Percentiles rank a stretch among this genome's conserved stretches.
phyloP scores from a whole-genome alignment of 225 moss, liverwort and hornwort species.

The Thuidium tamariscinum region DNA sequence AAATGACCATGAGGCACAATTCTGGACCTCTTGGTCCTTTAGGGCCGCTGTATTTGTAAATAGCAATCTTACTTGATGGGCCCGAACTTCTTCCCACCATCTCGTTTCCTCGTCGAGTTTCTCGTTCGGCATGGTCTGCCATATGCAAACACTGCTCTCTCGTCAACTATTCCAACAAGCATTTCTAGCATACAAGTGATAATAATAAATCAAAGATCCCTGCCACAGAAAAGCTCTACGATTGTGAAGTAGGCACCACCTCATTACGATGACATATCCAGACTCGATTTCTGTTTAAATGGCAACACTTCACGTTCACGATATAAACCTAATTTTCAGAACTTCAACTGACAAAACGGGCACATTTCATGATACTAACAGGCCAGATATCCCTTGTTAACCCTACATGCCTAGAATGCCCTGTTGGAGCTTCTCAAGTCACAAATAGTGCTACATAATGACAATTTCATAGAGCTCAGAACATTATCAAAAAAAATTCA shows the following conservation, averaged over 20 bases:
- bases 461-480: neutral
- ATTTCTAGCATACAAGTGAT: neutral
- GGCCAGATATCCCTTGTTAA: neutral
- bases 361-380: neutral
- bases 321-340: neutral
- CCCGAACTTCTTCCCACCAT: slow-evolving; percentile 39
- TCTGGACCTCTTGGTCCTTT: neutral
- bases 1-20: neutral
- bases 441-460: neutral
- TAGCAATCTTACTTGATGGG: slow-evolving; percentile 37
- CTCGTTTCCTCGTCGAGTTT: slow-evolving; percentile 41
- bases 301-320: neutral
- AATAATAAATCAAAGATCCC: neutral
- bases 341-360: neutral
- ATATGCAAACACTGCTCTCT: neutral
- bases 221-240: neutral
- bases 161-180: neutral
- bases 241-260: neutral
- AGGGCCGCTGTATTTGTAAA: neutral
- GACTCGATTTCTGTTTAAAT: neutral
- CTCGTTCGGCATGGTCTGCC: slow-evolving; percentile 37
- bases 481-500: neutral
- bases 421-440: neutral
- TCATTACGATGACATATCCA: neutral
- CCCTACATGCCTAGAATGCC: neutral